phyloP scores from a whole-genome alignment of 2,329 filamentous ascomycete species.

The Xylaria sp. region DNA sequence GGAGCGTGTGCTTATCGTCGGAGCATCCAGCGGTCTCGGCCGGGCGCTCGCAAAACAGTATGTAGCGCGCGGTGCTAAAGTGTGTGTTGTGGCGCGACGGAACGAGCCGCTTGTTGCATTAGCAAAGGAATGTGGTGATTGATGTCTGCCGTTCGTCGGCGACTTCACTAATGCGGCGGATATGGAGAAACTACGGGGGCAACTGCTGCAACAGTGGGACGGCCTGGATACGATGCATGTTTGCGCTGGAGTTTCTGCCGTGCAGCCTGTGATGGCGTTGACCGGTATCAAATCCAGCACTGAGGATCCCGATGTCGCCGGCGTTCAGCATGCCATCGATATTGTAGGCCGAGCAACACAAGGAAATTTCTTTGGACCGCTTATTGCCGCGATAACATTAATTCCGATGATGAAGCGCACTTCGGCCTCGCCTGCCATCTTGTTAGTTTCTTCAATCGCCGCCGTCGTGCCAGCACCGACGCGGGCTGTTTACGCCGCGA shows the following conservation, averaged over 20 bases:
- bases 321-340: conserved; percentile 42
- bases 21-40: conserved; percentile 51
- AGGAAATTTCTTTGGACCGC: conserved; percentile 48
- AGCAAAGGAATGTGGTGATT: conserved; percentile 44
- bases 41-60: conserved; percentile 45
- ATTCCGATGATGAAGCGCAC: conserved; percentile 48
- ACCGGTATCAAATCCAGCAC: conserved; percentile 36
- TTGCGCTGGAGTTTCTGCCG: conserved; percentile 49
- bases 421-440: conserved; percentile 44
- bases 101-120: conserved; percentile 42
- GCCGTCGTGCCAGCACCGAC: conserved; percentile 50
- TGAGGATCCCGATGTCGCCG: conserved; percentile 34
- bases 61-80: conserved; percentile 44
- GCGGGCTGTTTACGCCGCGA: conserved; percentile 49
- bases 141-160: conserved; percentile 44
- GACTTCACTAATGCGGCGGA: conserved; percentile 45
- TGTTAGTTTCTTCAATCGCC: conserved; percentile 46
- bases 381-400: conserved; percentile 46
- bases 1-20: conserved; percentile 50
- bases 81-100: conserved; percentile 49
- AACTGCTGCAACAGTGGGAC: conserved; percentile 43
- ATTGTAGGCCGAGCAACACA: conserved; percentile 43
- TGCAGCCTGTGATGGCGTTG: conserved; percentile 49
- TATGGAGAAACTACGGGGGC: conserved; percentile 45
- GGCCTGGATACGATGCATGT: conserved; percentile 49